Percentiles rank a stretch among this genome's conserved stretches.
phyloP scores from a whole-genome alignment of 441 rosid species.

The Gossypium gossypioides region DNA sequence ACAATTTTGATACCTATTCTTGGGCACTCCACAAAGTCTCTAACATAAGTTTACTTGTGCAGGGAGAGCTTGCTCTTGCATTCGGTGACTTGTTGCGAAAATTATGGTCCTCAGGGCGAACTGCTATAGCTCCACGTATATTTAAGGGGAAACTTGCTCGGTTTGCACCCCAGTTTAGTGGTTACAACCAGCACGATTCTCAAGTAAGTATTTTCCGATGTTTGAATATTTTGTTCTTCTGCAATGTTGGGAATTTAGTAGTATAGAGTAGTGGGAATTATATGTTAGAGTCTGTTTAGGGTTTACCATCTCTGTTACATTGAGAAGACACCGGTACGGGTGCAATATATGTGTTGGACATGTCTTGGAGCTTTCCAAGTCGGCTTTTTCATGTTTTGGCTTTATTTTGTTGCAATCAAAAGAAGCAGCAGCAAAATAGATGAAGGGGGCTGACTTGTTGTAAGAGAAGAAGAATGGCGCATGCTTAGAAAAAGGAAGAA shows the following conservation, averaged over 20 bases:
- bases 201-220: constrained; percentile 34
- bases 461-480: not conserved
- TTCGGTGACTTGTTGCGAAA: constrained; percentile 54
- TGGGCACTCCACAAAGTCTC: constrained; percentile 16
- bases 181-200: constrained; percentile 69
- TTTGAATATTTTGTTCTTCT: not conserved
- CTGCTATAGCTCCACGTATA: constrained; percentile 39
- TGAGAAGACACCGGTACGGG: not conserved
- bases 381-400: not conserved
- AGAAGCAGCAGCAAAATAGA: not conserved
- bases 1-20: not conserved
- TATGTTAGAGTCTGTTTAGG: not conserved
- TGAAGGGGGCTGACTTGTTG: not conserved
- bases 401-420: not conserved
- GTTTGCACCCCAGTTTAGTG: constrained; percentile 66
- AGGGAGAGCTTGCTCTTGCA: constrained; percentile 64
- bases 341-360: not conserved
- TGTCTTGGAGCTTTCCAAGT: not conserved
- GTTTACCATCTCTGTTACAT: not conserved
- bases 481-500: not conserved
- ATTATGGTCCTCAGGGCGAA: constrained; percentile 46
- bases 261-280: not conserved
- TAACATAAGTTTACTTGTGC: constrained; percentile 28
- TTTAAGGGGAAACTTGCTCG: constrained; percentile 57
- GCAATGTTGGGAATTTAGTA: not conserved